Percentiles rank a stretch among this genome's conserved stretches.
These are phyloP conservation scores for Athelia psychrophila DNA, from an alignment of 1,284 basidiomycete species.

Conservation along the genomic window DNA sequence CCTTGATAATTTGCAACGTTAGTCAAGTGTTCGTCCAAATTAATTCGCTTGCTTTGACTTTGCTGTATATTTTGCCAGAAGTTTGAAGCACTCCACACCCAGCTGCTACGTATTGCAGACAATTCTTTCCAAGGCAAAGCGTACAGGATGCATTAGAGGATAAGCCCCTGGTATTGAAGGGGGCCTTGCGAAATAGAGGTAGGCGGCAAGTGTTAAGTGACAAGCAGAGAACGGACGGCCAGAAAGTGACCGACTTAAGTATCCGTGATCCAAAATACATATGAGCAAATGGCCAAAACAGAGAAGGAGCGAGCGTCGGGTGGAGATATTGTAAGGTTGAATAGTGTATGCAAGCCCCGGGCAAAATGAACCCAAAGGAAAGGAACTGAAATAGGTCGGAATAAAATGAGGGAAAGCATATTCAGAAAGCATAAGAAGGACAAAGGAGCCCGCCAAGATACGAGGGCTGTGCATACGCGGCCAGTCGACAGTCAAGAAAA, in stretches of 20 bases:
- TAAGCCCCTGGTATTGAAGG: neutral
- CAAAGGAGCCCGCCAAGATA: neutral
- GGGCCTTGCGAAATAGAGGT: neutral
- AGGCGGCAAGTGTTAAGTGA: neutral
- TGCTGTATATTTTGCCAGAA: no score
- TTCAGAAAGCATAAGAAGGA: neutral
- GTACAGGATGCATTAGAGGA: neutral
- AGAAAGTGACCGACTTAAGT: neutral
- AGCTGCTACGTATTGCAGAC: neutral
- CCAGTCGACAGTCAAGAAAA: neutral
- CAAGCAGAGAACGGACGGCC: neutral
- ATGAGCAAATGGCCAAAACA: neutral
- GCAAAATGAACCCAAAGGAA: neutral
- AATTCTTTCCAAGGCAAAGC: neutral
- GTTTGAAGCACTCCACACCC: no score
- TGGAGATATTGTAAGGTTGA: neutral
- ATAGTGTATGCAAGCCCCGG: neutral
- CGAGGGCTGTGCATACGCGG: neutral
- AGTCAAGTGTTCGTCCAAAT: no score
- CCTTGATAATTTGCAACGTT: no score
- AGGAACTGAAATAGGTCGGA: neutral
- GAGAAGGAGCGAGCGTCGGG: neutral
- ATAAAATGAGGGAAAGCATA: neutral
- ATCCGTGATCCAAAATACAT: neutral
- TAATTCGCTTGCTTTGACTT: no score